phyloP scores from a whole-genome alignment of 169 alveolate genomes.

The Plasmodium ovale region DNA sequence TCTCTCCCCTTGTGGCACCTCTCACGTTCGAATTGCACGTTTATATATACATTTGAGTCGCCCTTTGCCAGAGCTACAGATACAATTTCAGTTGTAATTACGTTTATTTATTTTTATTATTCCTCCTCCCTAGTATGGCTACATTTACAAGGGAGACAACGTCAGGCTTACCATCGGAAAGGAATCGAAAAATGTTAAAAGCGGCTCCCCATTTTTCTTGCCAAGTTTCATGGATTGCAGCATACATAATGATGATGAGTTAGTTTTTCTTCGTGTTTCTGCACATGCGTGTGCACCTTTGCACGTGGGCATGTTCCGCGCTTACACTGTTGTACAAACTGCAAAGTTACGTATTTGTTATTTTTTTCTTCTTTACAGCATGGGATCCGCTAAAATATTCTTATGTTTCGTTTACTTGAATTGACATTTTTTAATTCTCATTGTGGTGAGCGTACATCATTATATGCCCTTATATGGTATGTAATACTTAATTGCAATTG shows the following conservation, averaged over 20 bases:
- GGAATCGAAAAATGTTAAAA: constrained; percentile 50
- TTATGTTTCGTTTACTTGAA: constrained; percentile 59
- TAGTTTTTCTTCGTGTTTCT: background rate
- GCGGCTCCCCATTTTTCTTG: constrained; percentile 61
- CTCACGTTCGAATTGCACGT: too few species aligned
- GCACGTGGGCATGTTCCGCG: background rate
- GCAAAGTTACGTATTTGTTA: background rate
- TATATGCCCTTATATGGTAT: too few species aligned
- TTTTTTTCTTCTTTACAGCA: constrained; percentile 20
- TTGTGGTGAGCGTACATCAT: background rate
- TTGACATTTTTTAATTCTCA: background rate
- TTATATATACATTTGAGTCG: background rate
- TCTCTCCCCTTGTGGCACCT: too few species aligned
- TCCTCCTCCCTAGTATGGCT: constrained; percentile 26
- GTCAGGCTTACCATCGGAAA: constrained; percentile 66
- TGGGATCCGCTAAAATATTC: constrained; percentile 71
- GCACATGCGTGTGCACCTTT: background rate
- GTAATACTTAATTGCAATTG: background rate
- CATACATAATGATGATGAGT: constrained; percentile 68
- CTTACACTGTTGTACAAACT: background rate
- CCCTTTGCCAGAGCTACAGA: background rate
- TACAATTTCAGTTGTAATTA: background rate
- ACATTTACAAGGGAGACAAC: constrained; percentile 74
- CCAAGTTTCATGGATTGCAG: constrained; percentile 69
- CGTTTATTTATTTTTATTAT: background rate